Evolutionary conservation across 192 early-diverging fungal genomes (phyloP).

Genomic region (Dimargaris verticillata): DNA sequence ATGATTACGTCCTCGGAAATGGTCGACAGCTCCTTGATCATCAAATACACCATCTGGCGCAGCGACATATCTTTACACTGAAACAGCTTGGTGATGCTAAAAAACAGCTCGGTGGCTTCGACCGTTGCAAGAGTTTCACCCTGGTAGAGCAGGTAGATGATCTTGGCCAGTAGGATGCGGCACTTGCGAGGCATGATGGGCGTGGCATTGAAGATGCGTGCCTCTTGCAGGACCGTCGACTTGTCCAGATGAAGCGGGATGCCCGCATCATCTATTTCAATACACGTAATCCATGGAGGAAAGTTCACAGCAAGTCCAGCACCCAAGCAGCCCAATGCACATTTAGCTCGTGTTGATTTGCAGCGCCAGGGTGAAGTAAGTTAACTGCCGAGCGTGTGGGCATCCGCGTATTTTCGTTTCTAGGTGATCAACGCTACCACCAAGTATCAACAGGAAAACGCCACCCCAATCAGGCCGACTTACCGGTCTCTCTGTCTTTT

Average conservation of each 20-base stretch:
- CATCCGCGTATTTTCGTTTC: too few species aligned
- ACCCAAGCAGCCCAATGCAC: too few species aligned
- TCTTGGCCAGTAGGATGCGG: conserved; percentile 78
- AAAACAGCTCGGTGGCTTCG: conserved; percentile 97
- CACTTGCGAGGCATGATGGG: conserved; percentile 93
- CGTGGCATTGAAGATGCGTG: conserved; percentile 89
- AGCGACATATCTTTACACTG: conserved; percentile 85
- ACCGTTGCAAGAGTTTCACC: conserved; percentile 74
- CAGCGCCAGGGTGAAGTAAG: too few species aligned
- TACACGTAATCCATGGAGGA: too few species aligned
- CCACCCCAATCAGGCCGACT: too few species aligned
- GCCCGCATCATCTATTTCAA: conserved; percentile 42
- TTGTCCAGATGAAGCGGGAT: conserved; percentile 83
- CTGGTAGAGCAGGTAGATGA: conserved; percentile 81
- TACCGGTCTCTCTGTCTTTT: too few species aligned
- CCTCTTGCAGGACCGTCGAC: conserved; percentile 84
- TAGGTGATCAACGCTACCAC: too few species aligned
- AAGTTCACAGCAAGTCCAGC: too few species aligned
- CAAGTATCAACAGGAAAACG: conserved; percentile 1
- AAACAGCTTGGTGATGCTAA: conserved; percentile 94
- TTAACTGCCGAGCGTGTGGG: too few species aligned
- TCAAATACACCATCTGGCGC: conserved; percentile 93
- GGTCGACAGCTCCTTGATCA: conserved; percentile 88
- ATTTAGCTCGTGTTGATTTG: too few species aligned
- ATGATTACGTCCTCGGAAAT: conserved; percentile 95